A percentile compares a stretch with the other conserved stretches of the same genome.
These are phyloP conservation scores for Cercospora sp. DNA, from an alignment of 2,329 filamentous ascomycete genomes.

Conservation along the genomic window DNA sequence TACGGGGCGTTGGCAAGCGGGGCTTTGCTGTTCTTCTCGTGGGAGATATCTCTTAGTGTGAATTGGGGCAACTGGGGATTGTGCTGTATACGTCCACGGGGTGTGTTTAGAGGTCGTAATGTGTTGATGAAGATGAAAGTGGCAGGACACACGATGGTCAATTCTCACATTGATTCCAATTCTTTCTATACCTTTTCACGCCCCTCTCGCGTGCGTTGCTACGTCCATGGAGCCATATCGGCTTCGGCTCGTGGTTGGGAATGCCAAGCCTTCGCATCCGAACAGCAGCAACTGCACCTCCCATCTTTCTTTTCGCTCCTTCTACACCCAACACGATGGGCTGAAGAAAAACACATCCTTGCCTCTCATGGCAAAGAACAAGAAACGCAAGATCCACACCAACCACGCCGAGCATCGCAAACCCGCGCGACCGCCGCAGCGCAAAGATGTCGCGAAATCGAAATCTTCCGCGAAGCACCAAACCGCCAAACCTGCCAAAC, in stretches of 20 bases:
- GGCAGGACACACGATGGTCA: not conserved
- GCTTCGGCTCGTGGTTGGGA: not conserved
- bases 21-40: not conserved
- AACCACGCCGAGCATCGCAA: constrained; percentile 16
- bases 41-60: not conserved
- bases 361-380: constrained; percentile 33
- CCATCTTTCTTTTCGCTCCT: not conserved
- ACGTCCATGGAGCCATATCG: not conserved
- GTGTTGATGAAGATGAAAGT: not conserved
- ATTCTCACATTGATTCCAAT: not conserved
- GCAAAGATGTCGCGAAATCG: constrained; percentile 10
- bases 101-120: not conserved
- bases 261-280: not conserved
- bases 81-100: not conserved
- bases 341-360: not conserved
- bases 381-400: constrained; percentile 30
- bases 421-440: not conserved
- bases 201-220: not conserved
- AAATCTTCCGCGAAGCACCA: constrained; percentile 3
- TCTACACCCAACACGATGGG: not conserved
- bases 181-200: not conserved
- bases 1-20: not conserved
- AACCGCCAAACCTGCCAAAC: constrained; percentile 4
- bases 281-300: not conserved
- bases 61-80: not conserved